Conservation (phyloP, 2,329 filamentous ascomycete species). For the Nigrospora sphaerica region DNA sequence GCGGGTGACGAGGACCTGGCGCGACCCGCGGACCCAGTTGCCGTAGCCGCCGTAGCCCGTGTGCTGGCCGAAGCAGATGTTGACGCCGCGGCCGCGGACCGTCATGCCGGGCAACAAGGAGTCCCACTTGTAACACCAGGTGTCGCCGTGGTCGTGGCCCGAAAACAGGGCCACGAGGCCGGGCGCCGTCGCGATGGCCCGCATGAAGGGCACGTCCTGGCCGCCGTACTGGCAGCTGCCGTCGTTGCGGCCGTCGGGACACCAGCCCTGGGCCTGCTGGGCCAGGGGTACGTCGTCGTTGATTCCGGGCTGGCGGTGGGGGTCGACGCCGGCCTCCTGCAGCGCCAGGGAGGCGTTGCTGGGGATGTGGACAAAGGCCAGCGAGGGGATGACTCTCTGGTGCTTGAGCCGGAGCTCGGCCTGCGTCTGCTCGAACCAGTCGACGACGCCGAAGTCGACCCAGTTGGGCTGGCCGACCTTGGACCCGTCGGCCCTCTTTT, state of each 20-base stretch:
- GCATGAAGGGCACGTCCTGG: slow-evolving; percentile 57
- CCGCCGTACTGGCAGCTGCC: slow-evolving; percentile 33
- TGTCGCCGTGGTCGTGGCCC: slow-evolving; percentile 60
- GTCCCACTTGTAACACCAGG: slow-evolving; percentile 49
- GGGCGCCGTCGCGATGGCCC: slow-evolving; percentile 44
- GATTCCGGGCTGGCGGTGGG: slow-evolving; percentile 33
- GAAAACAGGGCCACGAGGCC: slow-evolving; percentile 53
- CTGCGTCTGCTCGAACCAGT: slow-evolving; percentile 34
- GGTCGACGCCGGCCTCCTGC: slow-evolving; percentile 29
- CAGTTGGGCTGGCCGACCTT: slow-evolving; percentile 31
- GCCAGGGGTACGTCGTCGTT: slow-evolving; percentile 35
- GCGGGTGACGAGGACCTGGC: slow-evolving; percentile 45
- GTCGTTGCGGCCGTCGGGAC: slow-evolving; percentile 28
- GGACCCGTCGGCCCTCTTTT: slow-evolving; percentile 19
- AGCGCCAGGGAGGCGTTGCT: slow-evolving; percentile 32
- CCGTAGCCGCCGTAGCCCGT: slow-evolving; percentile 67
- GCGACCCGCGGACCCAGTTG: slow-evolving; percentile 52
- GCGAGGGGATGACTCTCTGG: slow-evolving; percentile 30
- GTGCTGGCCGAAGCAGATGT: slow-evolving; percentile 55
- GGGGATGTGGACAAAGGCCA: slow-evolving; percentile 43
- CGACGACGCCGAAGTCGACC: slow-evolving; percentile 35
- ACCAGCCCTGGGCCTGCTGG: slow-evolving; percentile 37
- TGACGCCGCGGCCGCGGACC: slow-evolving; percentile 28
- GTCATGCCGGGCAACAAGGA: slow-evolving; percentile 15
- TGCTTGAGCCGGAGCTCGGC: slow-evolving; percentile 20